phyloP scores from a whole-genome alignment of 2,329 filamentous ascomycete genomes.

The Stachybotrys echinatus region DNA sequence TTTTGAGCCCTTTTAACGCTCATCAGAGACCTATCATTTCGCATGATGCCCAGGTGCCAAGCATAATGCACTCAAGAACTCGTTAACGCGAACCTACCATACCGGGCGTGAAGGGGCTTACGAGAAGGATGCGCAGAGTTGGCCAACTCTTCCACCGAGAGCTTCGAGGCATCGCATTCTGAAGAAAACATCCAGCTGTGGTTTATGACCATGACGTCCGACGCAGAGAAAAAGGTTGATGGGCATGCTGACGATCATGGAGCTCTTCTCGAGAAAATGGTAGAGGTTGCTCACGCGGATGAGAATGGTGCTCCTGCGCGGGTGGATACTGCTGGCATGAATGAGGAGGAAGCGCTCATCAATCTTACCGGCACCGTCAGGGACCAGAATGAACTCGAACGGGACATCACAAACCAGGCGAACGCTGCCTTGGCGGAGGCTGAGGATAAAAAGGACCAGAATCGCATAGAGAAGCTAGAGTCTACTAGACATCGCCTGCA shows the following conservation, averaged over 20 bases:
- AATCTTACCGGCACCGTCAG: slow-evolving; percentile 65
- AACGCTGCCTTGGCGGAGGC: slow-evolving; percentile 54
- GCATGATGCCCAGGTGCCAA: neutral
- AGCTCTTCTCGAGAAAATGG: slow-evolving; percentile 20
- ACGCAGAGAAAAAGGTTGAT: slow-evolving; percentile 11
- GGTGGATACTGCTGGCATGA: slow-evolving; percentile 26
- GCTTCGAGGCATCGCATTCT: neutral
- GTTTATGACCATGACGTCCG: slow-evolving; percentile 17
- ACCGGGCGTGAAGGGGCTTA: neutral
- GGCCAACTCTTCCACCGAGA: neutral
- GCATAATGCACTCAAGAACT: neutral
- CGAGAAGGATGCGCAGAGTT: neutral
- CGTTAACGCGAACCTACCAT: neutral
- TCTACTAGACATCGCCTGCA: slow-evolving; percentile 54
- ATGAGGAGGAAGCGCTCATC: slow-evolving; percentile 56
- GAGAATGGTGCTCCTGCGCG: neutral
- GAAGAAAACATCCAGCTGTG: neutral
- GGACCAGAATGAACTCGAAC: slow-evolving; percentile 85
- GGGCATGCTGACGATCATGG: slow-evolving; percentile 16
- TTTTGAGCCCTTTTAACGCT: too few relatives aligned
- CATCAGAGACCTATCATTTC: too few relatives aligned
- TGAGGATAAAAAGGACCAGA: slow-evolving; percentile 59
- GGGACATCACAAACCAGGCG: slow-evolving; percentile 69
- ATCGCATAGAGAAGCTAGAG: slow-evolving; percentile 55
- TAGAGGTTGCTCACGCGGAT: slow-evolving; percentile 22